Base-by-base conservation (phyloP, 2,329 filamentous ascomycete genomes). In the Neofusicoccum sp. region DNA sequence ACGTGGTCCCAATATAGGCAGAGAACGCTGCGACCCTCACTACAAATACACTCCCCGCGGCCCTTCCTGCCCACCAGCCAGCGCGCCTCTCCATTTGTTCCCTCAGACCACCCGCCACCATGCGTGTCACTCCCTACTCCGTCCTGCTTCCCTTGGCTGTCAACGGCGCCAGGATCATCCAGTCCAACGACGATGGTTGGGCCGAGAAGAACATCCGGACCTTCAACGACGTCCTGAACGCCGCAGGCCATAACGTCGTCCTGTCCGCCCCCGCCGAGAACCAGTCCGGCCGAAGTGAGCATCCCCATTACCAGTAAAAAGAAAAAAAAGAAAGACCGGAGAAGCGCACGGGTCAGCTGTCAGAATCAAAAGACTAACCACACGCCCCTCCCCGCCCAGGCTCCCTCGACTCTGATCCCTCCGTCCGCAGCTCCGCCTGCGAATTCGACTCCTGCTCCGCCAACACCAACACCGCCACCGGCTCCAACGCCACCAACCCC, bases 151-250 rank as follows among this genome's bases (percentile, higher is more conserved):
- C 54, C 1, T n/a, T 45, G n/a, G 76, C 76, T 44, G 72, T 70
- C 1, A 64, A 74, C 28, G 77, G 76, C 12, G 73, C 71, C 62
- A 85, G 86, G 67, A 85, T 89, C 69, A 71, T 91, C 61, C 85
- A 88, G 63, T 83, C 84, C 67, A 91, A 91, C 74, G 89, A 91
- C 67, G 89, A 91, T 71, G 89, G 89, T 37, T 91, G 89, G 89
- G 87, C 88, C 4, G 89, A 90, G 76, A 82, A 82, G 44, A 89
- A 91, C 69, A 77, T 88, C 56, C 84, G 89, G 14, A 80, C 81
- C 0, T 78, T 90, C 58, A 85, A 88, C 74, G 75, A 85, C 59
- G 78, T 81, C 11, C 76, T 91, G 44, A 81, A 76, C 8, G 74
- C 74, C 1, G 81, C 84, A 1, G 86, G 85, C 0, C 84, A 90